Percentiles rank a stretch among this genome's conserved stretches.
These are phyloP conservation scores for Leptoxyphium fumago DNA, from an alignment of 2,329 filamentous ascomycete genomes.

Conservation along the genomic window DNA sequence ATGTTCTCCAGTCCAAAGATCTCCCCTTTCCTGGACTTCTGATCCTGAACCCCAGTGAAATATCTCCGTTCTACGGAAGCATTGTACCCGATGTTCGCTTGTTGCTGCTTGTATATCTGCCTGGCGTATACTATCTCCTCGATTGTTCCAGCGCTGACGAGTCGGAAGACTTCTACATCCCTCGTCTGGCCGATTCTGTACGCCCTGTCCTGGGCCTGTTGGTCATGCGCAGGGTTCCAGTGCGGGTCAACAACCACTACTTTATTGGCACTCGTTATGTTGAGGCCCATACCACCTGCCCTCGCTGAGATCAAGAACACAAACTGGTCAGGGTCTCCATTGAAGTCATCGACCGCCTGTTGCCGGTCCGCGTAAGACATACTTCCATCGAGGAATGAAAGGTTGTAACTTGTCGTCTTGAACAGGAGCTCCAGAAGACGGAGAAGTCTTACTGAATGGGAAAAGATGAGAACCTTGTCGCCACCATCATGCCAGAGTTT, in stretches of 20 bases:
- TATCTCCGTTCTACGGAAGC: slow-evolving; percentile 86
- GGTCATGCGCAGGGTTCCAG: slow-evolving; percentile 90
- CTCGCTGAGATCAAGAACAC: slow-evolving; percentile 92
- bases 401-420: slow-evolving; percentile 64
- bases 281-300: slow-evolving; percentile 83
- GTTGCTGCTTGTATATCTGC: slow-evolving; percentile 98
- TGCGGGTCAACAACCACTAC: slow-evolving; percentile 95
- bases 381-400: slow-evolving; percentile 78
- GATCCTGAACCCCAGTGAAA: slow-evolving; percentile 85
- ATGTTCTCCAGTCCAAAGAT: slow-evolving; percentile 85
- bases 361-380: slow-evolving; percentile 74
- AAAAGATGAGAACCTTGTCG: slow-evolving; percentile 92
- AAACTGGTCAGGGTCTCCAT: slow-evolving; percentile 72
- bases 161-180: slow-evolving; percentile 87
- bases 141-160: slow-evolving; percentile 81
- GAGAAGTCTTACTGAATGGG: slow-evolving; percentile 74
- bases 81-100: slow-evolving; percentile 93
- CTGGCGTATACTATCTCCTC: slow-evolving; percentile 95
- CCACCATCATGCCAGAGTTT: slow-evolving; percentile 80
- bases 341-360: slow-evolving; percentile 76
- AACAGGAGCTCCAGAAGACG: slow-evolving; percentile 77
- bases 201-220: slow-evolving; percentile 90
- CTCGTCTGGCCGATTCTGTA: slow-evolving; percentile 88
- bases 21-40: slow-evolving; percentile 70
- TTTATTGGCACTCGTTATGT: slow-evolving; percentile 96